Evolutionary conservation across 2,329 filamentous ascomycete species (phyloP), one percentile per base, ranked within the genome.

Genomic region (Penicillium sp.): DNA sequence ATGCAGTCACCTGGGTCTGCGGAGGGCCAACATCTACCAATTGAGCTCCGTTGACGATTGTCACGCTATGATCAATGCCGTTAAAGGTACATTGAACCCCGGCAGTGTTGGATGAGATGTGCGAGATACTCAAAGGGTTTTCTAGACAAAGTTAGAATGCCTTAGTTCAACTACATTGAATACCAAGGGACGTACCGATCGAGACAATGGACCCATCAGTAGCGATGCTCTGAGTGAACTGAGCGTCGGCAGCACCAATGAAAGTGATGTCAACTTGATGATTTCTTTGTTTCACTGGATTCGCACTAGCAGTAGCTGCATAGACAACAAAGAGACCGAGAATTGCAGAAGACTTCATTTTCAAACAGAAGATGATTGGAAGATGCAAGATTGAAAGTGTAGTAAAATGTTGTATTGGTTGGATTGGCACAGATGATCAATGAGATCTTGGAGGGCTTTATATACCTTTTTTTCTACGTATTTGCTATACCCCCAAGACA

Each of bases 11-110:
- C 41, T 69, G 67, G 9, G 66, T 60, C 56, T 70, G 68, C 6
- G 68, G 68, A 40, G 68, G 65, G 17, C 65, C 68, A 51, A 70
- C 68, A 59, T 65, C 61, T 4, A 65, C 63, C 17, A 54, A 62
- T 2, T 59, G 38, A 7, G 50, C 61, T n/a, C 64, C 63, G 16
- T 60, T 54, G 28, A 69, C 50, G 2, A 55, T 42, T 1, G 64
- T 69, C 4, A 55, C 26, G 28, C 62, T 65, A 8, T 61, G 58
- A 30, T 69, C 63, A 33, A 63, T 52, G 4, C 67, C 68, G 16
- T 44, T 12, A 35, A 69, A 66, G n/a, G 48, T 56, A 45, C 68
- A 70, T 25, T 55, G 66, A 7, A 62, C 59, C 4, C 60, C 61
- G 17, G 59, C 61, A 2, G 46, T 56, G 44, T 22, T 33, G 14